A percentile compares a stretch with the other conserved stretches of the same genome.
Conservation (phyloP, 2,329 filamentous ascomycete genomes). For the Colletotrichum musae region DNA sequence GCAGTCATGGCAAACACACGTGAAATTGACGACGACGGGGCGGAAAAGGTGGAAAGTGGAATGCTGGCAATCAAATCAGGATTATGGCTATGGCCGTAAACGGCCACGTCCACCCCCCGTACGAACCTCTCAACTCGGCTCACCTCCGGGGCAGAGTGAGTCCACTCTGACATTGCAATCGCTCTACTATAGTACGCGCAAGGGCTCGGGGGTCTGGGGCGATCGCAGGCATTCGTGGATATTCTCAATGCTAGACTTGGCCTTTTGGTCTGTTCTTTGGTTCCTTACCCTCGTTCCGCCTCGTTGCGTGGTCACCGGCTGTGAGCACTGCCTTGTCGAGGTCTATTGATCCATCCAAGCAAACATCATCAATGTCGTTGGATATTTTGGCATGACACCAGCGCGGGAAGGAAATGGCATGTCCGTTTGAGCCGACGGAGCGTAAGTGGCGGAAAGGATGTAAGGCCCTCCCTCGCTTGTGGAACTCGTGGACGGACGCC, state of each 20-base stretch:
- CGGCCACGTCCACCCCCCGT: not conserved
- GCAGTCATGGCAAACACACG: conserved; percentile 19
- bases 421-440: not conserved
- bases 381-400: not conserved
- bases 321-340: no score
- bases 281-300: not conserved
- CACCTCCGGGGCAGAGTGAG: conserved; percentile 30
- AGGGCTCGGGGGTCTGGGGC: not conserved
- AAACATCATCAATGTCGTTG: not conserved
- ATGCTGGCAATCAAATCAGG: conserved; percentile 35
- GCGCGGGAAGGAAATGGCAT: conserved; percentile 2
- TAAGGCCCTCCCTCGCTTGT: not conserved
- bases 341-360: not conserved
- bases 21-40: conserved; percentile 20
- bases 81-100: conserved; percentile 6
- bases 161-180: conserved; percentile 29
- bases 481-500: conserved; percentile 1
- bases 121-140: conserved; percentile 16
- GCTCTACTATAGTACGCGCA: not conserved
- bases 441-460: not conserved
- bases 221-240: conserved; percentile 17
- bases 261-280: not conserved
- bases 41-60: conserved; percentile 30
- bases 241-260: conserved; percentile 9
- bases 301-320: not conserved